Evolutionary conservation across 352 stramenopile genomes (phyloP), one percentile per base, ranked within the genome.

Genomic region (Elongisporangium undulatum): DNA sequence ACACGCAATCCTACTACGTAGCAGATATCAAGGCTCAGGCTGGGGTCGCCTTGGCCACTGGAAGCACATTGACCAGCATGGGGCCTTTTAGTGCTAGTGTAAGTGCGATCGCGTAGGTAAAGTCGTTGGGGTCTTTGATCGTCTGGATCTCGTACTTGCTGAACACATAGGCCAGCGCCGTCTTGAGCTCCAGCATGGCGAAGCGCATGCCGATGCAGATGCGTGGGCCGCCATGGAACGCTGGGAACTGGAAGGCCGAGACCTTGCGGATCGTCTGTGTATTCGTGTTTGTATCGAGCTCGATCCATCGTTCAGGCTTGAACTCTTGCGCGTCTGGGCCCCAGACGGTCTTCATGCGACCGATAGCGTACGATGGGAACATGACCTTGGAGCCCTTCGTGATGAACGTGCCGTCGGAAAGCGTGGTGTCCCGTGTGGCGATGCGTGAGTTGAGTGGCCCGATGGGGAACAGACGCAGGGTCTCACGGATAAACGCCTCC

Each of bases 401-500:
- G 12, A 95, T 67, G 15, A 80, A 67, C 7, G 82, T 93, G 9
- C 82, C 81, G 16, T 95, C 83, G 49, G 77, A 79, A 15, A 93
- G 67, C 49, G 70, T 64, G 17, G 87, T 81, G 19, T 92, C 85
- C 38, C 68, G 19, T 12, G 67, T 74, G 0, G 77, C 69, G 8
- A 73, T 72, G 21, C 84, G 79, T 9, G 67, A 71, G 48, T 84
- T 82, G 24, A 87, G 66, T 2, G 87, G 67, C n/a, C 86, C 77
- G 10, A 82, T 67, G 8, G 87, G 83, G 38, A 86, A 86, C 6
- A 95, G 64, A 2, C 84, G 74, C 53, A 95, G 67, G 7, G 70
- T 70, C 55, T 95, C 86, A 10, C 69, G 68, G 29, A 92, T 73
- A 9, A 74, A 75, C 9, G 80, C 84, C 41, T 86, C 71, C 9